These are phyloP conservation scores for Citrus trifoliata DNA, from an alignment of 345 rosid genomes.

Conservation along the genomic window DNA sequence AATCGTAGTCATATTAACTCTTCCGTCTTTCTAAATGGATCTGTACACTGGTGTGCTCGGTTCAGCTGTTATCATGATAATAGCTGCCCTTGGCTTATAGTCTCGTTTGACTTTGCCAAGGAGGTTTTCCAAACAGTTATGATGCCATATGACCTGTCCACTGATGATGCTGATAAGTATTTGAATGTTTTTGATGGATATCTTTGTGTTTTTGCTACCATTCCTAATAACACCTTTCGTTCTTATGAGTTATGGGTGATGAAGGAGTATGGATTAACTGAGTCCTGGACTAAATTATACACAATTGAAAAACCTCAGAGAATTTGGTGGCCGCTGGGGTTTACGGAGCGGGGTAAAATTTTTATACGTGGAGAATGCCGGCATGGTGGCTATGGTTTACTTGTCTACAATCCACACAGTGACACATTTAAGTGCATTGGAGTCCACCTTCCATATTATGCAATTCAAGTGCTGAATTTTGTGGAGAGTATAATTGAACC, in stretches of 20 bases:
- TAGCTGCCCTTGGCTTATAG: slow-evolving; percentile 16
- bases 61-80: slow-evolving; percentile 9
- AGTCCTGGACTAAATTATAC: slow-evolving; percentile 9
- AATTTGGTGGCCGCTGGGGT: slow-evolving; percentile 12
- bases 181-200: slow-evolving; percentile 11
- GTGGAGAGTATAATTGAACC: slow-evolving; percentile 7
- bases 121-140: slow-evolving; percentile 1
- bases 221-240: not conserved
- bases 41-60: slow-evolving; percentile 14
- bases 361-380: slow-evolving; percentile 1
- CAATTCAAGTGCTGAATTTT: slow-evolving; percentile 13
- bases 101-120: slow-evolving; percentile 8
- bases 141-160: slow-evolving; percentile 6
- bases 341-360: slow-evolving; percentile 5
- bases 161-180: slow-evolving; percentile 7
- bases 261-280: slow-evolving; percentile 13
- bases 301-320: slow-evolving; percentile 4
- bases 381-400: slow-evolving; percentile 9
- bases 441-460: slow-evolving; percentile 2
- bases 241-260: slow-evolving; percentile 14
- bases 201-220: slow-evolving; percentile 14
- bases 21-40: slow-evolving; percentile 1
- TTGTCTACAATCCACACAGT: not conserved
- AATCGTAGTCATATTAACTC: not conserved
- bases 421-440: slow-evolving; percentile 12